Conservation (phyloP, 257 asterid genomes). For the Plectranthus barbatus region DNA sequence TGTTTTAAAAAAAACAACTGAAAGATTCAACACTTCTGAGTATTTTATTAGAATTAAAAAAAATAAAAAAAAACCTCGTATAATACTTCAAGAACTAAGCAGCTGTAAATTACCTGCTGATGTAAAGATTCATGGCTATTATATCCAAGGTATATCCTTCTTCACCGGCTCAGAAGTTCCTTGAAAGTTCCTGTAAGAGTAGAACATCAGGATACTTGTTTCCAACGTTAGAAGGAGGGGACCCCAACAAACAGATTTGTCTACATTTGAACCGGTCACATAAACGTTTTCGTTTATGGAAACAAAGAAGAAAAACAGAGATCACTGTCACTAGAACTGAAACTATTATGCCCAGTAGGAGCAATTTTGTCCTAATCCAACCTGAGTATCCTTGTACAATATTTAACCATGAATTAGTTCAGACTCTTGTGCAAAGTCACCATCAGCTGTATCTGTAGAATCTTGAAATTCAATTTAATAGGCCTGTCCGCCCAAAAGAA, state of each 20-base stretch:
- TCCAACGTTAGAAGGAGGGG: constrained; percentile 12
- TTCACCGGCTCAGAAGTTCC: no score
- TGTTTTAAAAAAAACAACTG: neutral
- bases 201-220: constrained; percentile 9
- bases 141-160: neutral
- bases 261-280: neutral
- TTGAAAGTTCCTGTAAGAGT: neutral
- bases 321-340: constrained; percentile 2
- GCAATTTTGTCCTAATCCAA: neutral
- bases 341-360: neutral
- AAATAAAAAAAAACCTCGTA: neutral
- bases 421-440: neutral
- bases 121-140: neutral
- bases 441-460: neutral
- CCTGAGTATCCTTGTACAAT: neutral
- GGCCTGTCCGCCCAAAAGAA: constrained; percentile 9
- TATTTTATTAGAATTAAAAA: no score
- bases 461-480: neutral
- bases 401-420: no score
- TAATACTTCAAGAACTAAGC: neutral
- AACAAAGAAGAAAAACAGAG: neutral
- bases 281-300: neutral
- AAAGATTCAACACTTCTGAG: neutral
- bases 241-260: neutral
- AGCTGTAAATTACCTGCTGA: neutral